Conservation (phyloP, 2,329 filamentous ascomycete species). For the Stemphylium lycopersici region DNA sequence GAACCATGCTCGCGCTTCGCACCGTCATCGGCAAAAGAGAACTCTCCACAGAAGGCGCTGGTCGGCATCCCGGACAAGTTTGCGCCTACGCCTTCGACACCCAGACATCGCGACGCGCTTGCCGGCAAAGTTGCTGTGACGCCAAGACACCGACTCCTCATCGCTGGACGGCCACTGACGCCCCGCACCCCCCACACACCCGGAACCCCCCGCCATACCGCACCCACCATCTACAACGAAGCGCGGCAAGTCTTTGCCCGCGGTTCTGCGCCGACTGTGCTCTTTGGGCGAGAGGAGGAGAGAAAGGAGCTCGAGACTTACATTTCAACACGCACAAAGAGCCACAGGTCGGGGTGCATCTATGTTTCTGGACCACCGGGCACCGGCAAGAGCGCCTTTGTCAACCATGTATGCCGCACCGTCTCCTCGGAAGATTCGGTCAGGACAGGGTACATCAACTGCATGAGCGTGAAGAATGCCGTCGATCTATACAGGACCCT, state of each 20-base stretch:
- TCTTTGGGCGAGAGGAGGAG: conserved; percentile 78
- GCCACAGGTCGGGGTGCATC: conserved; percentile 75
- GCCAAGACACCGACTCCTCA: conserved; percentile 81
- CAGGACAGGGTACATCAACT: conserved; percentile 84
- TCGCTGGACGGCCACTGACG: conserved; percentile 75
- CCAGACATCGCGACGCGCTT: conserved; percentile 79
- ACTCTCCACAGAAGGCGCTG: conserved; percentile 55
- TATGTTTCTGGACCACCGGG: conserved; percentile 96
- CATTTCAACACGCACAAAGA: conserved; percentile 66
- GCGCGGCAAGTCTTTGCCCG: conserved; percentile 87
- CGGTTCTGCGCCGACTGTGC: conserved; percentile 72
- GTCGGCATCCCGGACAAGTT: conserved; percentile 57
- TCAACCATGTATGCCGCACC: conserved; percentile 75
- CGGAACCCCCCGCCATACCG: conserved; percentile 67
- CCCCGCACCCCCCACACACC: conserved; percentile 80
- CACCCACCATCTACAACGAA: conserved; percentile 81
- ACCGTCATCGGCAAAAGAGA: conserved; percentile 55
- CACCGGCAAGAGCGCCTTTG: conserved; percentile 94
- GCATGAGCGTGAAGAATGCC: conserved; percentile 92
- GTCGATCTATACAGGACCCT: conserved; percentile 84
- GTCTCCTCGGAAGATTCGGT: conserved; percentile 60
- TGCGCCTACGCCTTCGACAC: conserved; percentile 67
- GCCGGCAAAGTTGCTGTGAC: conserved; percentile 73
- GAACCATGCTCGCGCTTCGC: conserved; percentile 50
- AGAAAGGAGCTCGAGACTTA: conserved; percentile 71